Percentiles rank a stretch among this genome's conserved stretches.
Conservation (phyloP, 2,329 filamentous ascomycete species). For the Fonsecaea multimorphosa region DNA sequence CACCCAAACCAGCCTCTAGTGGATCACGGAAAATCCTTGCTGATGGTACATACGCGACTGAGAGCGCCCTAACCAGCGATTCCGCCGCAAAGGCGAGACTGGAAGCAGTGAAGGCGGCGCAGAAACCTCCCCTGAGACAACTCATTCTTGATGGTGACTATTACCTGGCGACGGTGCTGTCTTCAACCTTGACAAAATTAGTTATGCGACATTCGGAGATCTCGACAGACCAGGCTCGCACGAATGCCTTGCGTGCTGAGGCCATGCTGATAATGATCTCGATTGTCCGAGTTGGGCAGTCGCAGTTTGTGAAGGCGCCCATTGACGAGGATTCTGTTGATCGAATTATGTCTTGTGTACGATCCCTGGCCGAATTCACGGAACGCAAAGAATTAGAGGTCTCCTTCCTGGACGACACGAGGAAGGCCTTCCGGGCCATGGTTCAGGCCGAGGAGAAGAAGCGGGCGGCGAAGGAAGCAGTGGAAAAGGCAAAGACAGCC, state of each 20-base stretch:
- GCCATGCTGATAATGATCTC: slow-evolving; percentile 99
- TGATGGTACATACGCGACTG: slow-evolving; percentile 96
- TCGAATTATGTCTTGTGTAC: slow-evolving; percentile 95
- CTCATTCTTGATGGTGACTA: slow-evolving; percentile 97
- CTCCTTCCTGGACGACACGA: slow-evolving; percentile 92
- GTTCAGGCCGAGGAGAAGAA: slow-evolving; percentile 98
- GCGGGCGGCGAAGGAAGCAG: slow-evolving; percentile 89
- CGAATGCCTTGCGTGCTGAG: slow-evolving; percentile 91
- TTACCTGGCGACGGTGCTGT: slow-evolving; percentile 93
- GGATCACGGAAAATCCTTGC: slow-evolving; percentile 91
- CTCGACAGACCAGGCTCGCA: slow-evolving; percentile 81
- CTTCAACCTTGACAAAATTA: slow-evolving; percentile 92
- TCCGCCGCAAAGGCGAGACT: slow-evolving; percentile 87
- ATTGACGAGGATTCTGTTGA: slow-evolving; percentile 99
- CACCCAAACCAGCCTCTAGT: slow-evolving; percentile 67
- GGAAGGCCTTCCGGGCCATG: slow-evolving; percentile 95
- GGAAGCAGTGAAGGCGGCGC: slow-evolving; percentile 94
- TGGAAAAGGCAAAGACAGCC: slow-evolving; percentile 89
- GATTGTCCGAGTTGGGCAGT: slow-evolving; percentile 95
- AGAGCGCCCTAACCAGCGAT: slow-evolving; percentile 92
- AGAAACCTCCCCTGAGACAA: slow-evolving; percentile 92
- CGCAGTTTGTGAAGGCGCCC: slow-evolving; percentile 95
- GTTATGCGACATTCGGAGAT: slow-evolving; percentile 98
- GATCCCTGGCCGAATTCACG: slow-evolving; percentile 86
- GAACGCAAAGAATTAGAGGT: slow-evolving; percentile 88